phyloP scores from a whole-genome alignment of 164 flowering plant species.

The Aristolochia contorta region DNA sequence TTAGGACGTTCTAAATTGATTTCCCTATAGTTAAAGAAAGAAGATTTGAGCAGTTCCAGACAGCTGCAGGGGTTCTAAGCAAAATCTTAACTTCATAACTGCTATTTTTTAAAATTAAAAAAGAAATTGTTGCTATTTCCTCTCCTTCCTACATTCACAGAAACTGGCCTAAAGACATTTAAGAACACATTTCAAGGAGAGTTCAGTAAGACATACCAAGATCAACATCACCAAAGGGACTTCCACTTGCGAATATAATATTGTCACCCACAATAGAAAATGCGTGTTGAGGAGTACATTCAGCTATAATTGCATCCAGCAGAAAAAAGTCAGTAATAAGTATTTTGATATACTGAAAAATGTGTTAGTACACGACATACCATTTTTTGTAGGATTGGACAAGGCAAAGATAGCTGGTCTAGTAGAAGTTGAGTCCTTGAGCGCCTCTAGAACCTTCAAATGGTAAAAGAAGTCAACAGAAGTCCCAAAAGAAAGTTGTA shows the following conservation, averaged over 20 bases:
- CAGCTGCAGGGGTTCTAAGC: too few relatives aligned
- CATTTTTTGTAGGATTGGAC: constrained; percentile 96
- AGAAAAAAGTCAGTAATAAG: too few relatives aligned
- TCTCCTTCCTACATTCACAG: too few relatives aligned
- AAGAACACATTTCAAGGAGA: neutral
- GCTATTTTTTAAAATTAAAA: too few relatives aligned
- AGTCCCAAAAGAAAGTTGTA: neutral
- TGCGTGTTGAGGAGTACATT: constrained; percentile 97
- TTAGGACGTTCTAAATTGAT: too few relatives aligned
- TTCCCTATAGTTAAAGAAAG: too few relatives aligned
- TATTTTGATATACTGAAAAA: too few relatives aligned
- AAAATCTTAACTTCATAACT: too few relatives aligned
- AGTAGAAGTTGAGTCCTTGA: constrained; percentile 85
- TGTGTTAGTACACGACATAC: constrained; percentile 18
- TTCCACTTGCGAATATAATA: constrained; percentile 91
- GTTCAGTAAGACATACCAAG: constrained; percentile 44
- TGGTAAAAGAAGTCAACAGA: neutral
- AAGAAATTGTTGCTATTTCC: too few relatives aligned
- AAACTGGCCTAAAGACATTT: too few relatives aligned
- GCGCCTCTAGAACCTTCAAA: constrained; percentile 78
- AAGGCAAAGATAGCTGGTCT: constrained; percentile 94
- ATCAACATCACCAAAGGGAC: constrained; percentile 80
- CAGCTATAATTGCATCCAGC: constrained; percentile 40
- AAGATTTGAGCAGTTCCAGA: too few relatives aligned
- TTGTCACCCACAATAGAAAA: constrained; percentile 79